Base-by-base conservation (phyloP, 2,329 filamentous ascomycete genomes). In the Penicillium sp. region DNA sequence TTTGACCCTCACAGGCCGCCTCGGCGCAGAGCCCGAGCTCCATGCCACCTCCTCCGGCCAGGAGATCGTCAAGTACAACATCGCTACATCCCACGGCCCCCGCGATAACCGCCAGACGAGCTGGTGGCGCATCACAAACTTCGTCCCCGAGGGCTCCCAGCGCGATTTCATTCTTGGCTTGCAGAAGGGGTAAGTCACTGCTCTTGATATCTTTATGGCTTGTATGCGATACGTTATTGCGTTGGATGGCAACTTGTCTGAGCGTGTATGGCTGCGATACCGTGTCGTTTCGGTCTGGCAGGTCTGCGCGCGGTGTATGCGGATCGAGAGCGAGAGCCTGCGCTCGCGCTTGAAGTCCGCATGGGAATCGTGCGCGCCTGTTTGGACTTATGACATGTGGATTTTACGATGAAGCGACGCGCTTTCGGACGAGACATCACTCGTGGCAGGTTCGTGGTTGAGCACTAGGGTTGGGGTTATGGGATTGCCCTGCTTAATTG, bases 1-100 rank as follows among this genome's bases (percentile, higher is more conserved):
- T 76, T 89, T 99, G 80, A 89, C 86, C 69, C 81, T 99, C 74
- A 83, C 97, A 66, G 94, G 94, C 70, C 89, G 92, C 74, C 85
- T 99, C 50, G 91, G 84, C 59, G 84, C 86, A 66, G 82, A 85
- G 51, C 93, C 94, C 56, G 92, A 97, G 80, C 69, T 92, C 63
- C 81, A 83, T 37, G 74, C 85, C 57, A 90, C 89, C 46, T 82
- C 84, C 67, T 87, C 79, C 50, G 91, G 91, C 56, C 82, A 82
- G 61, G 89, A 95, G 61, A 69, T 96, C 56, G 72, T 97, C 69
- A 85, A 83, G 67, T 97, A 96, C 73, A 78, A 85, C 5, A 79
- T 99, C 60, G 92, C 85, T 50, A 89, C 85, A 67, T 86, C 79
- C 73, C 74, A 73, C 57, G 91, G 91, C 14, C 76, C 80, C 59